Percentiles rank a stretch among this genome's conserved stretches.
These are phyloP conservation scores for Triangularia setosa DNA, from an alignment of 2,329 filamentous ascomycete genomes.

Conservation along the genomic window DNA sequence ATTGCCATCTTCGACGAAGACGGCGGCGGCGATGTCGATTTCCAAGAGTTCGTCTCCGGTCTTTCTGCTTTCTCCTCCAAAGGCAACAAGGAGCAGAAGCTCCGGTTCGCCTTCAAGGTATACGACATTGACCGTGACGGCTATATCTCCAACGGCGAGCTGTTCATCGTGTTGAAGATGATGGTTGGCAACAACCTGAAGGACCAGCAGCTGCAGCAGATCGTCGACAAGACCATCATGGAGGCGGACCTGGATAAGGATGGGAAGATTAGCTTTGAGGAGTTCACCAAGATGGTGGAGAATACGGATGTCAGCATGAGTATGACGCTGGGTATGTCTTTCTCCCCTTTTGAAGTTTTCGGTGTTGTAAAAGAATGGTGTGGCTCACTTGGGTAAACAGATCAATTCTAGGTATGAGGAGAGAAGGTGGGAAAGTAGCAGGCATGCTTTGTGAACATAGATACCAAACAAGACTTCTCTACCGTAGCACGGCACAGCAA, in stretches of 20 bases:
- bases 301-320: slow-evolving; percentile 78
- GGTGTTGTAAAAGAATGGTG: neutral
- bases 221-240: slow-evolving; percentile 99
- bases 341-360: neutral
- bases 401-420: neutral
- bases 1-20: slow-evolving; percentile 99
- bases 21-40: slow-evolving; percentile 95
- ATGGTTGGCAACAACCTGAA: slow-evolving; percentile 99
- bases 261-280: slow-evolving; percentile 98
- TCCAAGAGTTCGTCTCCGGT: slow-evolving; percentile 96
- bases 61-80: slow-evolving; percentile 95
- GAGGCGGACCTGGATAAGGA: slow-evolving; percentile 94
- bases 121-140: slow-evolving; percentile 99
- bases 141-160: slow-evolving; percentile 96
- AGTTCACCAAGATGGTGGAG: slow-evolving; percentile 99
- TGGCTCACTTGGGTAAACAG: neutral
- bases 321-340: slow-evolving; percentile 63
- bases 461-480: neutral
- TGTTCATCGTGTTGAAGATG: slow-evolving; percentile 99
- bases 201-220: slow-evolving; percentile 98
- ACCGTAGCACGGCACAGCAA: neutral
- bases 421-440: neutral
- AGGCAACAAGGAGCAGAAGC: slow-evolving; percentile 98
- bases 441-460: neutral
- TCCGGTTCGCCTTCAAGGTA: slow-evolving; percentile 96